Evolutionary conservation across 2,329 filamentous ascomycete genomes (phyloP).

Genomic region (Penicillium sclerotigenum): DNA sequence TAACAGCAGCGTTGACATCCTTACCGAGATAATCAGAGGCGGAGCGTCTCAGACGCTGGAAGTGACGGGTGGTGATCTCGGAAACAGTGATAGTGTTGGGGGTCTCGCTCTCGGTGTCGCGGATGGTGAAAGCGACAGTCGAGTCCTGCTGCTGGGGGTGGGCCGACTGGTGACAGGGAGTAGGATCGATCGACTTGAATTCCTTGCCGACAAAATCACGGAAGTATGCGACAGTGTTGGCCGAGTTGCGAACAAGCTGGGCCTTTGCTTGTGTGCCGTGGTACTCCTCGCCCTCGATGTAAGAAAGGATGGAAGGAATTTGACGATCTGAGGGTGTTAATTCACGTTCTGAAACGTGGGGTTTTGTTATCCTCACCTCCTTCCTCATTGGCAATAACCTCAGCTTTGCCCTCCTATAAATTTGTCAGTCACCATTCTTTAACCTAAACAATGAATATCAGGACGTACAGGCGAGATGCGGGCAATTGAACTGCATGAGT

Average conservation of each 20-base stretch:
- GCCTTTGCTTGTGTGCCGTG: slow-evolving; percentile 92
- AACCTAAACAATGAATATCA: neutral
- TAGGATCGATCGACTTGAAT: slow-evolving; percentile 95
- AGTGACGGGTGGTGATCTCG: slow-evolving; percentile 79
- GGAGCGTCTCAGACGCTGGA: slow-evolving; percentile 75
- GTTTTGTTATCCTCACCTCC: slow-evolving; percentile 62
- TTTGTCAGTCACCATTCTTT: slow-evolving; percentile 8
- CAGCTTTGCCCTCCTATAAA: slow-evolving; percentile 77
- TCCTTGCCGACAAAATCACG: slow-evolving; percentile 93
- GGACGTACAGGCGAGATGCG: slow-evolving; percentile 64
- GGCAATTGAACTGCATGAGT: slow-evolving; percentile 96
- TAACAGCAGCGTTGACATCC: slow-evolving; percentile 88
- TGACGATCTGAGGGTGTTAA: slow-evolving; percentile 69
- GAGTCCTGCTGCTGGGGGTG: slow-evolving; percentile 75
- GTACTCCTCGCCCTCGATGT: slow-evolving; percentile 94
- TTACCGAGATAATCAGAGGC: slow-evolving; percentile 92
- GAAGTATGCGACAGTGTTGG: slow-evolving; percentile 94
- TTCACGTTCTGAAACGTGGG: slow-evolving; percentile 12
- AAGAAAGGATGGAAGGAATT: slow-evolving; percentile 91
- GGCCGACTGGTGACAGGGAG: slow-evolving; percentile 87
- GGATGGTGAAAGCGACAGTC: slow-evolving; percentile 75
- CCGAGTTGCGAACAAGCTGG: slow-evolving; percentile 86
- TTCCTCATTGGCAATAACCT: slow-evolving; percentile 98
- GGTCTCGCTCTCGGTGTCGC: slow-evolving; percentile 67
- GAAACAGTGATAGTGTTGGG: slow-evolving; percentile 69